Evolutionary conservation across 2,329 filamentous ascomycete species (phyloP), one percentile per base, ranked within the genome.

Genomic region (Chaetomium olivaceum): DNA sequence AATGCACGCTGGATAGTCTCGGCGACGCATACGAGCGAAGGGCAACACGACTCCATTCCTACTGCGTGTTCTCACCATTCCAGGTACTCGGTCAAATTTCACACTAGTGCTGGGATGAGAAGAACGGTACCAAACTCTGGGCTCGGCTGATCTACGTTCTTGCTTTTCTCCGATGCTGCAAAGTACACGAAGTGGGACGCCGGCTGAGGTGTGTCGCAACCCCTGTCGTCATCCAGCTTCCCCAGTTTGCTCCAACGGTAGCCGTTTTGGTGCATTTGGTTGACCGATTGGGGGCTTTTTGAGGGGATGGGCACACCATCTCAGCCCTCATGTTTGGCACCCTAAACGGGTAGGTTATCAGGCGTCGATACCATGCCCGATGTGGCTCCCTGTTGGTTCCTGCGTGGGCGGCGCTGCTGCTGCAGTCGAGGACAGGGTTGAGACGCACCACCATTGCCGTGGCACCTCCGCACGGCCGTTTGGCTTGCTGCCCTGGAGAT

Each of bases 141-240:
- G 39, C 62, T 67, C 66, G 62, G 64, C 64, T 59, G 67, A 68
- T 69, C 65, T 65, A 39, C 66, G 62, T 46, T 29, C 51, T 58
- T 67, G 62, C 64, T 62, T 63, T 62, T 61, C 43, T n/a, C 43
- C 50, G n/a, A 31, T 36, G 43, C 16, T 7, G 39, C 39, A 43
- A 43, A 43, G 39, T 16, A 43, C 16, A 52, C 52, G 36, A 36
- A 27, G 27, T 25, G 27, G 54, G 19, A 21, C 52, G 12, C 39
- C 16, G 39, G 16, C 39, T 43, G 39, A 43, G 14, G 39, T 43
- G 39, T 31, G 25, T 21, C 25, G 8, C 19, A 16, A 1, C 12
- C 43, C 29, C 27, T 33, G 27, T 19, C 21, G 2, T 25, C 19
- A 25, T 46, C 23, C 25, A 16, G 23, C 33, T 46, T 9, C 54